Evolutionary conservation across 768 basidiomycete species (phyloP).

Genomic region (Phallus indusiatus): DNA sequence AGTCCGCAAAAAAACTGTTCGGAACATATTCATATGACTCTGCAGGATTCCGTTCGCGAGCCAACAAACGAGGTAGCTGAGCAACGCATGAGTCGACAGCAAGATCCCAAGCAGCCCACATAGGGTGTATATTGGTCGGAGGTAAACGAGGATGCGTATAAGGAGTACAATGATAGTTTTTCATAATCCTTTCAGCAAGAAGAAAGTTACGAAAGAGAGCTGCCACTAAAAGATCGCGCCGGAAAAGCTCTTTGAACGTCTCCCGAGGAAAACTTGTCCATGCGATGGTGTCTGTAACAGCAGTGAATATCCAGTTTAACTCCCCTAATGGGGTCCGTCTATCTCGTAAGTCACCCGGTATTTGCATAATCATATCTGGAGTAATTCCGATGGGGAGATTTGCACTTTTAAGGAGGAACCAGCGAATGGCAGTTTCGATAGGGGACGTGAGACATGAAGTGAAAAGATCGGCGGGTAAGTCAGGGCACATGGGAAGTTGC

Average conservation of each 20-base stretch:
- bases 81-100: constrained; percentile 90
- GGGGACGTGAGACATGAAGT: constrained; percentile 97
- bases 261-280: constrained; percentile 97
- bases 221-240: constrained; percentile 92
- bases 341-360: constrained; percentile 96
- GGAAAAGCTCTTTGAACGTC: constrained; percentile 85
- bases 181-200: constrained; percentile 95
- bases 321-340: constrained; percentile 93
- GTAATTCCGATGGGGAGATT: constrained; percentile 73
- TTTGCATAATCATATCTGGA: constrained; percentile 85
- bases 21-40: constrained; percentile 68
- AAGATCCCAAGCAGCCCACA: constrained; percentile 98
- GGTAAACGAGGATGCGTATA: constrained; percentile 88
- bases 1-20: constrained; percentile 91
- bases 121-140: constrained; percentile 89
- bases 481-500: constrained; percentile 87
- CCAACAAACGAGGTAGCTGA: constrained; percentile 80
- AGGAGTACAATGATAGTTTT: constrained; percentile 94
- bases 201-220: constrained; percentile 97
- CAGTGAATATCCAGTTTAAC: constrained; percentile 99
- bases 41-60: constrained; percentile 22
- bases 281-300: constrained; percentile 97
- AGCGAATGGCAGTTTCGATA: constrained; percentile 94
- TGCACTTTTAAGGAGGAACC: constrained; percentile 81
- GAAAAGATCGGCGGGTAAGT: constrained; percentile 95